Evolutionary conservation across 2,329 filamentous ascomycete genomes (phyloP).

Genomic region (Bipolaris victoriae): DNA sequence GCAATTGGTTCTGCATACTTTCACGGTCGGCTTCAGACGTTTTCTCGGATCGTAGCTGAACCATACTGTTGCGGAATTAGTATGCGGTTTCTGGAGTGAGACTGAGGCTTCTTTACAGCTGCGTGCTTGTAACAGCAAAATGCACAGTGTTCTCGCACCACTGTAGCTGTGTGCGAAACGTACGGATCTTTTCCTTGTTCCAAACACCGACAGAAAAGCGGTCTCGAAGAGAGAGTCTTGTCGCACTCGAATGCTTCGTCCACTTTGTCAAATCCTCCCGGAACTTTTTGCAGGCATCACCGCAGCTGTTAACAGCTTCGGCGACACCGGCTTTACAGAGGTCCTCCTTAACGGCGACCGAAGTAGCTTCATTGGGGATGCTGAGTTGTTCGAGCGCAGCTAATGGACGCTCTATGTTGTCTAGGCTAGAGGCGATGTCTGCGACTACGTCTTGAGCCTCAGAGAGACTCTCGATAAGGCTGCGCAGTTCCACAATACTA

Average conservation of each 20-base stretch:
- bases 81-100: background rate
- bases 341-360: conserved; percentile 10
- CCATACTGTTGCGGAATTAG: conserved; percentile 5
- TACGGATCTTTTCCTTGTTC: conserved; percentile 23
- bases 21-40: conserved; percentile 1
- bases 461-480: conserved; percentile 10
- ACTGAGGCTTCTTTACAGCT: conserved; percentile 13
- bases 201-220: conserved; percentile 17
- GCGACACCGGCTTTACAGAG: conserved; percentile 19
- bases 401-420: conserved; percentile 16
- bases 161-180: conserved; percentile 13
- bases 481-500: conserved; percentile 16
- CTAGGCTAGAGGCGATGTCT: conserved; percentile 14
- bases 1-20: conserved; percentile 6
- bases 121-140: conserved; percentile 19
- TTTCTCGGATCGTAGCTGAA: conserved; percentile 14
- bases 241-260: conserved; percentile 21
- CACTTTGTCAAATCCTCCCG: conserved; percentile 16
- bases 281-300: conserved; percentile 17
- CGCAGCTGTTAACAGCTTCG: conserved; percentile 21
- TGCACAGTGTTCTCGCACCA: conserved; percentile 18
- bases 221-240: conserved; percentile 14
- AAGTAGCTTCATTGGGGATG: conserved; percentile 10
- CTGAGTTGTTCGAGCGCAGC: conserved; percentile 15
- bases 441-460: conserved; percentile 19